These are phyloP conservation scores for Neotropicomus parvogracilis DNA, from an alignment of 1,284 basidiomycete genomes.

Conservation along the genomic window DNA sequence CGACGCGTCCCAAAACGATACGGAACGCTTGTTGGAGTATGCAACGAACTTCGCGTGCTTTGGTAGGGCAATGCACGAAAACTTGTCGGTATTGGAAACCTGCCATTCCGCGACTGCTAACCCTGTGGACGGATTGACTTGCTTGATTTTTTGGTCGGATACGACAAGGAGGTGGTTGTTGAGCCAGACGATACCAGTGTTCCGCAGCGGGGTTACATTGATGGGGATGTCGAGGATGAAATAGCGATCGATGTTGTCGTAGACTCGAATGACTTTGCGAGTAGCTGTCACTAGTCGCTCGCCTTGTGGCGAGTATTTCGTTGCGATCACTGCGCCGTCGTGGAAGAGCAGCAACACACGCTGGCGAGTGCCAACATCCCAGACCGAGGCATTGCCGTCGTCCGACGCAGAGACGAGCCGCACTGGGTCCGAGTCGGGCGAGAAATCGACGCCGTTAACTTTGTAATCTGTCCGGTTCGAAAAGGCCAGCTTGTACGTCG, in stretches of 20 bases:
- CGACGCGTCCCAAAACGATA: not conserved
- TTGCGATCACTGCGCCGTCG: not conserved
- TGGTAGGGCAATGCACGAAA: not conserved
- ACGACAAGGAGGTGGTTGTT: not conserved
- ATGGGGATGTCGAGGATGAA: not conserved
- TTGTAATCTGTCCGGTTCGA: no score
- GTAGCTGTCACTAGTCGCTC: not conserved
- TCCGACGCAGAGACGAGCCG: not conserved
- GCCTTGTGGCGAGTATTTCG: not conserved
- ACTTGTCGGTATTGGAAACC: not conserved
- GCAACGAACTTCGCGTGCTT: not conserved
- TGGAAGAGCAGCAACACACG: not conserved
- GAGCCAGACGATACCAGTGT: not conserved
- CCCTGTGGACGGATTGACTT: not conserved
- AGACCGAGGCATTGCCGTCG: not conserved
- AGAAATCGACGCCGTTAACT: not conserved
- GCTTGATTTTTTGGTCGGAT: not conserved
- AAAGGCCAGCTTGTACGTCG: not conserved
- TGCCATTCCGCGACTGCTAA: not conserved
- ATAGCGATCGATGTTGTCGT: not conserved
- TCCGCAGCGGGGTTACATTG: not conserved
- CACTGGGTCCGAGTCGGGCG: constrained; percentile 1
- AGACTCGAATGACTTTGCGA: not conserved
- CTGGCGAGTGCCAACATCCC: not conserved
- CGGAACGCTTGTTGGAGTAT: not conserved